phyloP scores from a whole-genome alignment of 306 rosid genomes.

The Hippophae tibetana region DNA sequence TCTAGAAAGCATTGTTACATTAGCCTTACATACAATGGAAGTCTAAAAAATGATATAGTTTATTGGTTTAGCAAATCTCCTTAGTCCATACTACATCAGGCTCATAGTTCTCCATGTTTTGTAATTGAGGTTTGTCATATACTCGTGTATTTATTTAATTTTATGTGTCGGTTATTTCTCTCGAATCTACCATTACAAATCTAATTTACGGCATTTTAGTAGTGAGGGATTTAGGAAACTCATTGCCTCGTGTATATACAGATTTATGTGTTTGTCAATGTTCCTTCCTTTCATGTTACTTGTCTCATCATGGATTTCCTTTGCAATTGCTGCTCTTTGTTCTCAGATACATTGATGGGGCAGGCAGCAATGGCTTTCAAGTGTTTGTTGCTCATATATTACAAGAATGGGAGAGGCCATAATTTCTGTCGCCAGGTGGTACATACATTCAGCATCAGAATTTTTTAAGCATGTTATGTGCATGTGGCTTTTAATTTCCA shows the following conservation, averaged over 20 bases:
- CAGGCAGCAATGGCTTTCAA: slow-evolving; percentile 80
- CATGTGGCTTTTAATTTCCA: slow-evolving; percentile 12
- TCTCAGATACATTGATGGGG: slow-evolving; percentile 66
- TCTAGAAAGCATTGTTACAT: not conserved
- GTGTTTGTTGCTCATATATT: slow-evolving; percentile 70
- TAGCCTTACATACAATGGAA: not conserved
- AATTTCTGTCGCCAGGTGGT: slow-evolving; percentile 70
- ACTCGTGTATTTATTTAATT: no score
- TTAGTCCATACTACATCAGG: not conserved
- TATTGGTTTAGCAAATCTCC: not conserved
- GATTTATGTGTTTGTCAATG: not conserved
- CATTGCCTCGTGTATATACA: not conserved
- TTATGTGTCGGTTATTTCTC: not conserved
- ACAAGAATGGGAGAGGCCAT: slow-evolving; percentile 71
- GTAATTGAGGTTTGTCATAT: not conserved
- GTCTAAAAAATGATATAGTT: not conserved
- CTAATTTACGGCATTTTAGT: no score
- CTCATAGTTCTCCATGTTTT: not conserved
- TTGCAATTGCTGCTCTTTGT: slow-evolving; percentile 11
- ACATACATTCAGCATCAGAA: slow-evolving; percentile 12
- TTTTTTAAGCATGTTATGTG: slow-evolving; percentile 2
- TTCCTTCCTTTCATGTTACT: slow-evolving; percentile 5
- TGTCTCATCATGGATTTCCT: not conserved
- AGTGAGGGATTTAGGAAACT: not conserved
- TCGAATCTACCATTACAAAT: not conserved